Base-by-base conservation (phyloP, 257 asterid genomes). In the Jasminum sambac region DNA sequence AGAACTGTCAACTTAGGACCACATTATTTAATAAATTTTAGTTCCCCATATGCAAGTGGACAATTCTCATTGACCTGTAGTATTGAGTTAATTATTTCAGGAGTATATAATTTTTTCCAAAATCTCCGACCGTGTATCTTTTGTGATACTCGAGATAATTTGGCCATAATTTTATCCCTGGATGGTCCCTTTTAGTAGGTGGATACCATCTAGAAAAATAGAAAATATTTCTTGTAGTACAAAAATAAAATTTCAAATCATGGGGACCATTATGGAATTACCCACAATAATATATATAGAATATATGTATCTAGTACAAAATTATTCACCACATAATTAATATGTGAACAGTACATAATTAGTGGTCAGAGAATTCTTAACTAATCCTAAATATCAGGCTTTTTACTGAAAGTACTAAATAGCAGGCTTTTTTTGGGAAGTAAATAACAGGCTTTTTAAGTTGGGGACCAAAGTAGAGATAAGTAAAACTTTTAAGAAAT, bases 211-310 rank as follows among this genome's bases (percentile, higher is more conserved):
- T 48, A 38, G 21, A 30, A 34, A 19, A 66, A 39, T 48, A 38
- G 21, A 30, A 34, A 19, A 66, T 23, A 43, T 42, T 58, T 44
- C 24, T 34, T 38, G 66, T 50, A 70, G 4, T 24, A 72, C 25
- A 34, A 40, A 26, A 79, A 19, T 30, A 73, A 48, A 68, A 11
- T 39, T 39, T 70, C 8, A 43, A 68, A 71, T 71, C 52, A 67
- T 46, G 82, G 82, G 86, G 82, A 77, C 88, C 90, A 81, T 79
- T 25, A 60, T 62, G 34, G 77, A 67, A 75, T 38, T 61, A 65
- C 67, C 21, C 55, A 40, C 12, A 40, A 21, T 6, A 10, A 14
- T 9, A 48, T 48, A 66, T 63, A 25, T n/a, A n/a, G n/a, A n/a
- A n/a, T n/a, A 52, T 14, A 58, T 34, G 23, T 23, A 48, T 68